Conservation (phyloP, 2,329 filamentous ascomycete genomes). For the Trichoderma arundinaceum region DNA sequence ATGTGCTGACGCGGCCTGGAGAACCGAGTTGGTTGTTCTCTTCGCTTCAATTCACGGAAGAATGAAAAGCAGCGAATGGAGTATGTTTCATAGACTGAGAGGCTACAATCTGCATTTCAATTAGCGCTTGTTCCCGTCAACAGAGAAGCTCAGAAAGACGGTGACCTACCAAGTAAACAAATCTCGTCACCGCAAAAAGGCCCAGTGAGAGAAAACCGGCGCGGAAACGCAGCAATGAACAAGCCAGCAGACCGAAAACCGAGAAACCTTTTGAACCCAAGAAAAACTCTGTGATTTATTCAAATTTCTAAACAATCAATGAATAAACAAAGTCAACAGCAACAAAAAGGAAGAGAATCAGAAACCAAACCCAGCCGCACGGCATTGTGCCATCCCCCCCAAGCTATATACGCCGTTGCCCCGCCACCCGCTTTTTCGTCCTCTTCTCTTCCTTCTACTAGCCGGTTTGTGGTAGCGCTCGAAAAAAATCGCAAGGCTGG, state of each 20-base stretch:
- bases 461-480: no score
- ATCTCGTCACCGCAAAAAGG: conserved; percentile 22
- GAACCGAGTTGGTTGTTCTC: no score
- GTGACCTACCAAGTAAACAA: conserved; percentile 9
- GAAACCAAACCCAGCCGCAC: neutral
- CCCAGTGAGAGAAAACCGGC: neutral
- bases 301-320: neutral
- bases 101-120: no score
- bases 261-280: no score
- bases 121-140: no score
- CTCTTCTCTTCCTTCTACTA: neutral
- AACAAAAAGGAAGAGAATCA: neutral
- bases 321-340: neutral
- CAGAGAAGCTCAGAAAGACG: neutral
- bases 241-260: neutral
- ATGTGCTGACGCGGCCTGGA: no score
- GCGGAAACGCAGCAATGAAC: neutral
- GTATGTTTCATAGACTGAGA: no score
- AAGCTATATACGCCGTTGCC: conserved; percentile 53
- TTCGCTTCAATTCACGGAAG: no score
- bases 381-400: neutral
- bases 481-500: conserved; percentile 46
- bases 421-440: conserved; percentile 51
- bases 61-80: no score
- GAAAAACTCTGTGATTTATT: neutral